A percentile compares a stretch with the other conserved stretches of the same genome.
Evolutionary conservation across 805 yeast species (phyloP).

Genomic region (Saccharomycopsis olivae): DNA sequence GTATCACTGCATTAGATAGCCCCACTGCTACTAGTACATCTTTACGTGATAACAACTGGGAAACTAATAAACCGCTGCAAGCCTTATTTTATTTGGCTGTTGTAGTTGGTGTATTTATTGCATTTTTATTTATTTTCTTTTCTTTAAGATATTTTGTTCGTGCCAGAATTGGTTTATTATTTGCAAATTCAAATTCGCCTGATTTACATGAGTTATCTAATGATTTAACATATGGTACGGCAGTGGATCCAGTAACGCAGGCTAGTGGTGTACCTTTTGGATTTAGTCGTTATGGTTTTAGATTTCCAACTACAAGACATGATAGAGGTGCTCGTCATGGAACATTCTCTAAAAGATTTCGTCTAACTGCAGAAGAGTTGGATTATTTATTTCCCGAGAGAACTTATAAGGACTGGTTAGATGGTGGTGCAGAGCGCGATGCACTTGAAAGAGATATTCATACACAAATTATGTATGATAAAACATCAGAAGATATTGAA

Average conservation of each 20-base stretch:
- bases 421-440: constrained; percentile 49
- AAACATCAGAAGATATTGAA: background rate
- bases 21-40: no score
- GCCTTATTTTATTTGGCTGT: constrained; percentile 54
- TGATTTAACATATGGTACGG: background rate
- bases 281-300: background rate
- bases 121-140: constrained; percentile 46
- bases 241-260: background rate
- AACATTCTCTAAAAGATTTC: constrained; percentile 14
- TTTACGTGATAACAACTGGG: no score
- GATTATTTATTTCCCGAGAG: constrained; percentile 48
- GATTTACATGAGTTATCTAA: constrained; percentile 10
- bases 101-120: constrained; percentile 50
- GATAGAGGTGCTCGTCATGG: background rate
- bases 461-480: constrained; percentile 29
- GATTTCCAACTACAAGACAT: background rate
- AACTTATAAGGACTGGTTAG: constrained; percentile 49
- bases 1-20: no score
- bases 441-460: constrained; percentile 33
- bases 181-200: background rate
- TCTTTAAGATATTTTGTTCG: constrained; percentile 50
- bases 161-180: constrained; percentile 40
- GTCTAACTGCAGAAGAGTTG: constrained; percentile 46
- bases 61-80: constrained; percentile 42
- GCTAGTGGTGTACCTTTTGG: no score